Evolutionary conservation across 371 early-diverging fungal species (phyloP).

Genomic region (Lichtheimia ramosa): DNA sequence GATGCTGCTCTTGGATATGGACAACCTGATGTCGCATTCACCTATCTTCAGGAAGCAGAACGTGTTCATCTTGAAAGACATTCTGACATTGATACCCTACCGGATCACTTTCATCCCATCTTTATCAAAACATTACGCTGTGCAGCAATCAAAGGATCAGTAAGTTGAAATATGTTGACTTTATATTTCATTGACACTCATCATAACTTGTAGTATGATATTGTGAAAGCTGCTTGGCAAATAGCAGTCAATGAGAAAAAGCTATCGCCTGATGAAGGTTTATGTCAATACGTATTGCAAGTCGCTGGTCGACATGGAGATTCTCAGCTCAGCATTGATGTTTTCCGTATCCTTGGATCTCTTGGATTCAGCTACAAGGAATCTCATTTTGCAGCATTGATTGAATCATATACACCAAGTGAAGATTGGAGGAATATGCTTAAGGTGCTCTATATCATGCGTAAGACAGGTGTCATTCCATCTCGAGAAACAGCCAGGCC

Average conservation of each 20-base stretch:
- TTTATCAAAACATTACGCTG: conserved; percentile 42
- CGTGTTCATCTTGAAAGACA: conserved; percentile 41
- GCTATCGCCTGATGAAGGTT: conserved; percentile 60
- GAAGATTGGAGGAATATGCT: conserved; percentile 57
- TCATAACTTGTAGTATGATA: conserved; percentile 30
- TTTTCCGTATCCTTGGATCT: conserved; percentile 47
- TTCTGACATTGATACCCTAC: conserved; percentile 28
- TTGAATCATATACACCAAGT: conserved; percentile 60
- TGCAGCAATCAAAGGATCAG: conserved; percentile 45
- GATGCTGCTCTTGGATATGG: conserved; percentile 21
- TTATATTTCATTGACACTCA: background rate
- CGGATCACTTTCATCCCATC: conserved; percentile 21
- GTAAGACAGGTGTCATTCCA: conserved; percentile 48
- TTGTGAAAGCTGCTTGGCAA: conserved; percentile 44
- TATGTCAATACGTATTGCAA: conserved; percentile 52
- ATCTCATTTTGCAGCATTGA: conserved; percentile 63
- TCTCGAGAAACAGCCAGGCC: conserved; percentile 35
- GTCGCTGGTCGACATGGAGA: conserved; percentile 62
- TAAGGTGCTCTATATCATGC: conserved; percentile 58
- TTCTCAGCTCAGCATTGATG: conserved; percentile 50
- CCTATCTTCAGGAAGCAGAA: conserved; percentile 42
- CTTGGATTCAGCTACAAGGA: conserved; percentile 50
- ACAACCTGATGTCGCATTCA: conserved; percentile 28
- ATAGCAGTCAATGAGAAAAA: conserved; percentile 36
- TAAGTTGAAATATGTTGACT: conserved; percentile 22